phyloP scores from a whole-genome alignment of 192 early-diverging fungal species.

The Globomyces pollinis-pini region DNA sequence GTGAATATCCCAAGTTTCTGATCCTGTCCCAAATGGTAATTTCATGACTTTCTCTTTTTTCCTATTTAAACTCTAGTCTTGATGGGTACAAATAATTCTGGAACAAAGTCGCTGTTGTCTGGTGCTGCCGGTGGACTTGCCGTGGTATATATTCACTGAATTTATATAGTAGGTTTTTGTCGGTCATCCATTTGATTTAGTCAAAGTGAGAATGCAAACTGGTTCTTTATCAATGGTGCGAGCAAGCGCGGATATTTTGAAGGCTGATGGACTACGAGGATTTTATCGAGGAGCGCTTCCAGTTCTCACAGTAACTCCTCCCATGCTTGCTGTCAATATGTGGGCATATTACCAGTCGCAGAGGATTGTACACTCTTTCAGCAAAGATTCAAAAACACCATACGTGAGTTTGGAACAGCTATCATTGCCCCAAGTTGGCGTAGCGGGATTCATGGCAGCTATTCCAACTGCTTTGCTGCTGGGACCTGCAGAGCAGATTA shows the following conservation, averaged over 20 bases:
- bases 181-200: constrained; percentile 77
- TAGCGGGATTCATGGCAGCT: constrained; percentile 85
- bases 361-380: constrained; percentile 11
- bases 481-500: constrained; percentile 92
- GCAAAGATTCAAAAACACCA: constrained; percentile 6
- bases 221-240: constrained; percentile 55
- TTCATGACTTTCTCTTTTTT: no score
- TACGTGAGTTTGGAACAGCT: constrained; percentile 26
- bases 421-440: constrained; percentile 58
- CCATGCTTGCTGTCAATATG: constrained; percentile 82
- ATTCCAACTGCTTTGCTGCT: constrained; percentile 85
- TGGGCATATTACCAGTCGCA: constrained; percentile 43
- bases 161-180: no score
- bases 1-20: no score
- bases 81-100: no score
- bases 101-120: constrained; percentile 82
- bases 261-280: constrained; percentile 74
- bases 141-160: no score
- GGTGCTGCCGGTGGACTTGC: constrained; percentile 81
- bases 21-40: no score
- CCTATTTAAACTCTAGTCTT: no score
- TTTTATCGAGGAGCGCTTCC: constrained; percentile 91
- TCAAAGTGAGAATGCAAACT: constrained; percentile 93
- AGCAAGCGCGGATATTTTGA: constrained; percentile 68
- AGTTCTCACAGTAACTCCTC: constrained; percentile 77